Base-by-base conservation (phyloP, 139 green algal species). In the Chlamydomonas sp. region DNA sequence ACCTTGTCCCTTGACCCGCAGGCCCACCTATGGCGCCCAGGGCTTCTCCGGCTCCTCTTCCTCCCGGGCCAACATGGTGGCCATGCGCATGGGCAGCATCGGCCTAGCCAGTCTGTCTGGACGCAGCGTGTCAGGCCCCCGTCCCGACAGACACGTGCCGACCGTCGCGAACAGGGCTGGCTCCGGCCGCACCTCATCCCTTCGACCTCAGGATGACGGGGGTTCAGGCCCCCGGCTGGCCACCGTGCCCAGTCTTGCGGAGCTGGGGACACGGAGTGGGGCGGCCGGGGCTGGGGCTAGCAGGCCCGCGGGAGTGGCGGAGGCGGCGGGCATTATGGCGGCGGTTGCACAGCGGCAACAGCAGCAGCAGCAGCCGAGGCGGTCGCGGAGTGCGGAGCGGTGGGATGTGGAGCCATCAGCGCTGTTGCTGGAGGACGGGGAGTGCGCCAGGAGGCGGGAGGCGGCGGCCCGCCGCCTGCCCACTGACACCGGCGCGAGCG, bases 121-220 rank as follows among this genome's bases (percentile, higher is more conserved):
- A 49, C 83, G 83, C 61, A 87, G 83, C 74, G 62, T 87, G n/a
- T 87, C 83, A 9, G 83, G 83, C 10, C 83, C 83, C 0, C 72
- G 83, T 6, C n/a, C 73, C 7, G 62, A 80, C 12, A 72, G 62
- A 12, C 12, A 49, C 31, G 31, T 49, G 31, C 31, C 31, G 31
- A 49, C 31, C 31, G 31, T 49, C 31, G 31, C 31, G 31, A 49
- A 49, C 31, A 0, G 31, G 31, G 31, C 31, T 49, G 31, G 31
- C 31, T 49, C 31, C 31, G 67, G 14, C 12, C 10, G 7, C 67
- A 12, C 5, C 67, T 15, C 9, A n/a, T 15, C 3, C 10, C 67
- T 5, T 1, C 3, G 67, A 8, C 78, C 0, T 18, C 78, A 8
- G 78, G 78, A 16, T 9, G 2, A 17, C 14, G 18, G 2, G 61